Percentiles rank a stretch among this genome's conserved stretches.
phyloP scores from a whole-genome alignment of 2,329 filamentous ascomycete species.

The Cladosporium sp. region DNA sequence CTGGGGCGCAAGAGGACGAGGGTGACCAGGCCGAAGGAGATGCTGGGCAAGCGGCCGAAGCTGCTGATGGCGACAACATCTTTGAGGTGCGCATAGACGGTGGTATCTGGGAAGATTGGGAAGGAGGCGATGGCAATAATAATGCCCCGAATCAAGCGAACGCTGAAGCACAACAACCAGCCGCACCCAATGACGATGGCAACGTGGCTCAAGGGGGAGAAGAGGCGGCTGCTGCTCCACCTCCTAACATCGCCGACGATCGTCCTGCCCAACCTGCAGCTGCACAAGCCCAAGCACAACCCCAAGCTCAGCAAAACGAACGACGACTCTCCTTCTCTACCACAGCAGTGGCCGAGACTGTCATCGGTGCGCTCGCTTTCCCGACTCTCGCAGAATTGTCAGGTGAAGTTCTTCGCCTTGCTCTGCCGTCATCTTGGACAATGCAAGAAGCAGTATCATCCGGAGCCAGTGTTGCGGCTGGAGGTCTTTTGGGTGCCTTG shows the following conservation, averaged over 20 bases:
- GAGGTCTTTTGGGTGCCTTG: neutral
- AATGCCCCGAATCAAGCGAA: slow-evolving; percentile 25
- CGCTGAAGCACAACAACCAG: slow-evolving; percentile 26
- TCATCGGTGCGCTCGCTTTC: slow-evolving; percentile 70
- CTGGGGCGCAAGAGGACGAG: slow-evolving; percentile 19
- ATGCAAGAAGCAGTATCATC: slow-evolving; percentile 26
- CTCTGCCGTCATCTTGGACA: slow-evolving; percentile 67
- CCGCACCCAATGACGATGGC: neutral
- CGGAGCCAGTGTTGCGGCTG: neutral
- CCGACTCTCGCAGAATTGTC: slow-evolving; percentile 75
- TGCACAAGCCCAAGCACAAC: slow-evolving; percentile 22
- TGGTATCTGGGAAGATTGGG: slow-evolving; percentile 41
- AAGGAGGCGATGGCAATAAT: slow-evolving; percentile 30
- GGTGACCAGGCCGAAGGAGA: slow-evolving; percentile 15
- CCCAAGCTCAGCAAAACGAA: slow-evolving; percentile 31
- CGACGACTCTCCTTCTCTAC: slow-evolving; percentile 48
- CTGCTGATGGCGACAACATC: slow-evolving; percentile 25
- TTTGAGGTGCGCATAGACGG: slow-evolving; percentile 34
- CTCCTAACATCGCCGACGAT: slow-evolving; percentile 15
- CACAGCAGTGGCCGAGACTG: slow-evolving; percentile 53
- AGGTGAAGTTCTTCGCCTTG: slow-evolving; percentile 67
- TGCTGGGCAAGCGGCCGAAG: neutral
- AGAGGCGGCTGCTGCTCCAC: slow-evolving; percentile 28
- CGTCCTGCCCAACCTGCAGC: slow-evolving; percentile 14
- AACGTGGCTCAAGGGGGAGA: slow-evolving; percentile 42